Conservation (phyloP, 2,329 filamentous ascomycete genomes). For the Fusarium sp. region DNA sequence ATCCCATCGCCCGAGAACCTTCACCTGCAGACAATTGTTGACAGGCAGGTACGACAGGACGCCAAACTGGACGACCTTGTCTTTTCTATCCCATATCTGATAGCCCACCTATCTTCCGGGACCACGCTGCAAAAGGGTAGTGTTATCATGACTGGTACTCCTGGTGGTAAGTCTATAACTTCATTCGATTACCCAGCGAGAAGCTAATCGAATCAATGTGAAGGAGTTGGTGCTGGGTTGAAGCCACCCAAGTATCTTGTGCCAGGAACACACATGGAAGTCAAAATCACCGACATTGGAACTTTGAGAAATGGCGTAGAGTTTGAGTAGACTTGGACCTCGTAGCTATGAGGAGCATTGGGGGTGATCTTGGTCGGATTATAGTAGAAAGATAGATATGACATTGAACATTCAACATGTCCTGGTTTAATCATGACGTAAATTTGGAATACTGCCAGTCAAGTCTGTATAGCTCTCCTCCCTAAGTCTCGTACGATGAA, state of each 20-base stretch:
- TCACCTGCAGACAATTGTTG: constrained; percentile 60
- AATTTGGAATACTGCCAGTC: too few relatives aligned
- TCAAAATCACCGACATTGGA: constrained; percentile 57
- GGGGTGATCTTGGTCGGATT: too few relatives aligned
- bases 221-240: constrained; percentile 61
- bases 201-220: constrained; percentile 1
- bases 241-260: constrained; percentile 55
- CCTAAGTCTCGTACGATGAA: too few relatives aligned
- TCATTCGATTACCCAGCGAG: accelerated
- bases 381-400: too few relatives aligned
- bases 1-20: constrained; percentile 60
- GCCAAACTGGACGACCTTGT: constrained; percentile 58
- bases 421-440: too few relatives aligned
- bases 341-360: too few relatives aligned
- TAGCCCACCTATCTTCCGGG: constrained; percentile 56
- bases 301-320: constrained; percentile 55
- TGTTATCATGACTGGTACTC: constrained; percentile 63
- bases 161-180: constrained; percentile 23
- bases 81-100: constrained; percentile 57
- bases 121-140: constrained; percentile 60
- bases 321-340: too few relatives aligned
- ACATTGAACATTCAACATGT: too few relatives aligned
- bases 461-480: too few relatives aligned
- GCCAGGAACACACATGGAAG: constrained; percentile 57
- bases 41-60: constrained; percentile 63